Evolutionary conservation across 441 rosid species (phyloP).

Genomic region (Monsonia emarginata): DNA sequence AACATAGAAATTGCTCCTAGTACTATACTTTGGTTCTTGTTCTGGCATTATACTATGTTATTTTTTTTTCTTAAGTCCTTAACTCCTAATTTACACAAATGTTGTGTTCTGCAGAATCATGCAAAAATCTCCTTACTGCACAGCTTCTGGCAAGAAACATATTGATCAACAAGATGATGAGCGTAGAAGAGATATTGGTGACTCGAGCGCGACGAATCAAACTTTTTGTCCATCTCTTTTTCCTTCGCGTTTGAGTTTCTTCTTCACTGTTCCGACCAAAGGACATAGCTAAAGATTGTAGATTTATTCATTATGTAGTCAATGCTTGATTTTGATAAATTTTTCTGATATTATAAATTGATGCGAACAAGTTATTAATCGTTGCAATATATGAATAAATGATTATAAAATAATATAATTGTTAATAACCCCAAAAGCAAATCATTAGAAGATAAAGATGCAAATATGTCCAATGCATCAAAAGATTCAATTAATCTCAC

Average conservation of each 20-base stretch:
- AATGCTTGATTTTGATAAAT: no score
- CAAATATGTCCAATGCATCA: no score
- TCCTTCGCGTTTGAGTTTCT: constrained; percentile 20
- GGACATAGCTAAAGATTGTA: neutral
- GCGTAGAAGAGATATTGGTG: neutral
- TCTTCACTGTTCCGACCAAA: constrained; percentile 14
- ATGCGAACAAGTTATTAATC: no score
- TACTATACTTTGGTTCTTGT: neutral
- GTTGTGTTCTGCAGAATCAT: constrained; percentile 22
- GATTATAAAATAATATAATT: no score
- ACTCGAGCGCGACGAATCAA: neutral
- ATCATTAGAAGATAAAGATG: no score
- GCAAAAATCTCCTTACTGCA: constrained; percentile 20
- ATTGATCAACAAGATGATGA: neutral
- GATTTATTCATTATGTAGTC: no score
- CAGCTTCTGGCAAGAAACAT: neutral
- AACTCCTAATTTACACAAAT: neutral
- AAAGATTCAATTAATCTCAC: no score
- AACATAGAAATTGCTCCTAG: neutral
- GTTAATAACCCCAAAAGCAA: no score
- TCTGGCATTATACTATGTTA: neutral
- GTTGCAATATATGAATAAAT: no score
- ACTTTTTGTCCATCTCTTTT: constrained; percentile 22
- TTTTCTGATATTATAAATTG: no score
- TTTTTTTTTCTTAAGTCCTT: neutral